Conservation (phyloP, 345 rosid genomes). For the Laguncularia racemosa region DNA sequence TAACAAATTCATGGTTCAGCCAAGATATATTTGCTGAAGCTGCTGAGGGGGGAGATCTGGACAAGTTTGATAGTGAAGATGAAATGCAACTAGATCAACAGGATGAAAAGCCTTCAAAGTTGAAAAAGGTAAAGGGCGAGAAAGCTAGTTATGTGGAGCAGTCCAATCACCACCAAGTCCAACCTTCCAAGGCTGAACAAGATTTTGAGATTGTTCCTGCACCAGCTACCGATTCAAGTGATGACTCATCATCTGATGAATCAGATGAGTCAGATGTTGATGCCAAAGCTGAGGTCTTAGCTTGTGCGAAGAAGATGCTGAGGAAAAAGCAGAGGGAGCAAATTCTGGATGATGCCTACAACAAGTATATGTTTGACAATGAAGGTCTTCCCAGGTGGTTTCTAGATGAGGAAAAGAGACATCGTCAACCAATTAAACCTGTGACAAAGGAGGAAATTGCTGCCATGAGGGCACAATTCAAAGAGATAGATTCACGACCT, state of each 20-base stretch:
- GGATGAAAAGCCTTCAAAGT: conserved; percentile 10
- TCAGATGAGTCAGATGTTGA: conserved; percentile 49
- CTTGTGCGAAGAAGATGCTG: conserved; percentile 86
- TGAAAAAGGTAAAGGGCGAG: conserved; percentile 29
- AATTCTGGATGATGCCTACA: conserved; percentile 78
- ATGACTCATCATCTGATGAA: conserved; percentile 72
- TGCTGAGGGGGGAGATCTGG: conserved; percentile 68
- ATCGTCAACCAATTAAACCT: conserved; percentile 66
- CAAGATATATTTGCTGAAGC: conserved; percentile 84
- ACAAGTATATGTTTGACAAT: conserved; percentile 71
- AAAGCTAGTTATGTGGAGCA: background rate
- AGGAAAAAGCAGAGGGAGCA: conserved; percentile 82
- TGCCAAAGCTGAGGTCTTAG: conserved; percentile 80
- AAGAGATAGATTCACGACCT: conserved; percentile 83
- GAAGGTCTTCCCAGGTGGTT: conserved; percentile 79
- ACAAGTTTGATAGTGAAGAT: conserved; percentile 38
- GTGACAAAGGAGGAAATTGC: conserved; percentile 77
- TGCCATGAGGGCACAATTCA: conserved; percentile 88
- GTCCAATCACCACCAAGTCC: conserved; percentile 11
- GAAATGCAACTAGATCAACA: conserved; percentile 34
- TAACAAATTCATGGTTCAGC: conserved; percentile 72
- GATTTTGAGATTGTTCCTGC: conserved; percentile 87
- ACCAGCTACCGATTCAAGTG: conserved; percentile 65
- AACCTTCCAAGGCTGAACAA: conserved; percentile 30
- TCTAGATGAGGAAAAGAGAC: conserved; percentile 80